Evolutionary conservation across 2,329 filamentous ascomycete species (phyloP).

Genomic region (Monilinia fructicola): DNA sequence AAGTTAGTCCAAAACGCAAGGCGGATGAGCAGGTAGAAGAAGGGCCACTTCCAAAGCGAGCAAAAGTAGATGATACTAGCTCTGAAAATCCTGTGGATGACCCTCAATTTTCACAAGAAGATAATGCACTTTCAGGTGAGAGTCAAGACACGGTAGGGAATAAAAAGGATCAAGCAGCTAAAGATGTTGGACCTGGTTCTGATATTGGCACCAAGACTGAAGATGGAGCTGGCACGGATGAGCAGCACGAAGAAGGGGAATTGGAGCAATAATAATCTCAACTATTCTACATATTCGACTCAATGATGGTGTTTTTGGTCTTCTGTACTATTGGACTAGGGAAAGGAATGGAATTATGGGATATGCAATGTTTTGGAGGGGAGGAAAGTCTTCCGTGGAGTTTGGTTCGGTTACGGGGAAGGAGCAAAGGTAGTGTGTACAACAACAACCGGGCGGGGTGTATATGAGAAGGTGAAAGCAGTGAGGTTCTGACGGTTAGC

Average conservation of each 20-base stretch:
- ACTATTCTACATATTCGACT: constrained; percentile 2
- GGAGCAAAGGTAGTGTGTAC: constrained; percentile 8
- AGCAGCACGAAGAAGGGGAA: constrained; percentile 13
- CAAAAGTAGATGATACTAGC: background rate
- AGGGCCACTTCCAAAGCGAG: constrained; percentile 8
- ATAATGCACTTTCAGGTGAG: background rate
- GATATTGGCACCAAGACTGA: background rate
- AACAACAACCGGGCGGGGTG: background rate
- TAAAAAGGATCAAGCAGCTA: background rate
- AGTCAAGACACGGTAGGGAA: background rate
- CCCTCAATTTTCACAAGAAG: background rate
- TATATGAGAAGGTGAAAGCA: background rate
- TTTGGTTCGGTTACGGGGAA: constrained; percentile 1
- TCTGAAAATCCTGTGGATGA: background rate
- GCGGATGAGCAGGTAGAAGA: constrained; percentile 20
- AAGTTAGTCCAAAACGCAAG: constrained; percentile 21
- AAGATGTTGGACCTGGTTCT: background rate
- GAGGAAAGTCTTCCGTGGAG: constrained; percentile 2
- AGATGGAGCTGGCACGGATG: background rate
- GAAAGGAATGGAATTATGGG: constrained; percentile 6
- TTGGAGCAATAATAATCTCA: constrained; percentile 10
- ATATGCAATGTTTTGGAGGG: constrained; percentile 5
- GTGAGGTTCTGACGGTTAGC: background rate
- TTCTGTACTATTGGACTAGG: constrained; percentile 12
- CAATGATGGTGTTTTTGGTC: constrained; percentile 2